phyloP scores from a whole-genome alignment of 2,329 filamentous ascomycete genomes.

The Aspergillus sp. region DNA sequence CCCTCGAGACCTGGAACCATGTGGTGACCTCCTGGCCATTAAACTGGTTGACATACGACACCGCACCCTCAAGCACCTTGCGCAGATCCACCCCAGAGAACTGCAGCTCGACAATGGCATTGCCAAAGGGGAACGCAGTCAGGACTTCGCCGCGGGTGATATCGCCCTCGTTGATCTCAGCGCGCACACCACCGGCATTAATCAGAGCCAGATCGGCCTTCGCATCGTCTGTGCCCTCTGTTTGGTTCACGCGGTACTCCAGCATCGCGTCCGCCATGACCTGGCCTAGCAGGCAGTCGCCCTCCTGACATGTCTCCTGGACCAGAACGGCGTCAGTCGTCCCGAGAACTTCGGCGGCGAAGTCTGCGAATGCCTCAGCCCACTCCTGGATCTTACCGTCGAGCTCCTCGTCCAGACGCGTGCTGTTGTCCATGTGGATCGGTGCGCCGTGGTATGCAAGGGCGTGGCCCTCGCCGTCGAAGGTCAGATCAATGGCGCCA shows the following conservation, averaged over 20 bases:
- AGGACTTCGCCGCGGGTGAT: conserved; percentile 8
- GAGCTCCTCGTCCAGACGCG: background rate
- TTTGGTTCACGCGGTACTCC: conserved; percentile 2
- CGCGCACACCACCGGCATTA: conserved; percentile 1
- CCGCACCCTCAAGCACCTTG: background rate
- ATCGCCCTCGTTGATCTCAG: background rate
- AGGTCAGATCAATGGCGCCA: background rate
- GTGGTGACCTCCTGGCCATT: background rate
- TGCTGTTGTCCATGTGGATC: conserved; percentile 10
- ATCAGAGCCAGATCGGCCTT: background rate
- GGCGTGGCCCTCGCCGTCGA: conserved; percentile 1
- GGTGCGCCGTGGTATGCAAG: conserved; percentile 7
- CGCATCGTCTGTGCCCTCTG: background rate
- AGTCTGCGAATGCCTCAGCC: background rate
- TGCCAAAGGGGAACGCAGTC: conserved; percentile 5
- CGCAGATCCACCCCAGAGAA: background rate
- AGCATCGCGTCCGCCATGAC: conserved; percentile 7
- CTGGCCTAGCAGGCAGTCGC: conserved; percentile 4
- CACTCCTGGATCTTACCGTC: conserved; percentile 1
- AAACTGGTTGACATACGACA: conserved; percentile 5
- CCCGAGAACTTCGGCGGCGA: background rate
- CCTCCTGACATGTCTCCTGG: conserved; percentile 4
- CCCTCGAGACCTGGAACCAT: conserved; percentile 4
- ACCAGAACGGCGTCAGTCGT: background rate
- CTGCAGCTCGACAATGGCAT: conserved; percentile 2